Evolutionary conservation across 306 rosid genomes (phyloP).

Genomic region (Begonia fuchsioides): DNA sequence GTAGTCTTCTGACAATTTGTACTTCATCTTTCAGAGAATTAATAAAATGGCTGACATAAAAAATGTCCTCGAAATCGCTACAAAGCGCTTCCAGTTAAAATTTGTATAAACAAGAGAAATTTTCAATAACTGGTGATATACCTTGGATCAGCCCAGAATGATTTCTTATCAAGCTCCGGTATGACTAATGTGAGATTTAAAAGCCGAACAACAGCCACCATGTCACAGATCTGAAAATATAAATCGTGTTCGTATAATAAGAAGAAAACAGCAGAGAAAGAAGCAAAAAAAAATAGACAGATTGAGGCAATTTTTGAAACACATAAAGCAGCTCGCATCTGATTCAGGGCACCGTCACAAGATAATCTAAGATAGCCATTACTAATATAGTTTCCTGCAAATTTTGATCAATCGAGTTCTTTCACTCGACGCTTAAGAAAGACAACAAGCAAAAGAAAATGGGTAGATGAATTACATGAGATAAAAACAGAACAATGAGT

Average conservation of each 20-base stretch:
- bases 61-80: constrained; percentile 91
- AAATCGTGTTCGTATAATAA: constrained; percentile 18
- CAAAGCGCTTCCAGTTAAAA: constrained; percentile 24
- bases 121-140: constrained; percentile 18
- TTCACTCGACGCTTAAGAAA: neutral
- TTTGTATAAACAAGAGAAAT: constrained; percentile 9
- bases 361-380: constrained; percentile 94
- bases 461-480: too few relatives aligned
- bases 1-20: constrained; percentile 78
- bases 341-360: constrained; percentile 98
- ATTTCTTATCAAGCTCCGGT: constrained; percentile 93
- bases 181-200: constrained; percentile 92
- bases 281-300: constrained; percentile 6
- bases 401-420: constrained; percentile 9
- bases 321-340: constrained; percentile 99
- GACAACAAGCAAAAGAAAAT: too few relatives aligned
- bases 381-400: constrained; percentile 89
- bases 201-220: constrained; percentile 89
- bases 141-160: constrained; percentile 99
- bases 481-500: too few relatives aligned
- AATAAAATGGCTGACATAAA: constrained; percentile 83
- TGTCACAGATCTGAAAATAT: constrained; percentile 84
- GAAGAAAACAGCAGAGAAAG: neutral
- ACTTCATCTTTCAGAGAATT: constrained; percentile 83
- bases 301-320: constrained; percentile 4